phyloP scores from a whole-genome alignment of 2,329 filamentous ascomycete genomes.

The Rhynchosporium agropyri region DNA sequence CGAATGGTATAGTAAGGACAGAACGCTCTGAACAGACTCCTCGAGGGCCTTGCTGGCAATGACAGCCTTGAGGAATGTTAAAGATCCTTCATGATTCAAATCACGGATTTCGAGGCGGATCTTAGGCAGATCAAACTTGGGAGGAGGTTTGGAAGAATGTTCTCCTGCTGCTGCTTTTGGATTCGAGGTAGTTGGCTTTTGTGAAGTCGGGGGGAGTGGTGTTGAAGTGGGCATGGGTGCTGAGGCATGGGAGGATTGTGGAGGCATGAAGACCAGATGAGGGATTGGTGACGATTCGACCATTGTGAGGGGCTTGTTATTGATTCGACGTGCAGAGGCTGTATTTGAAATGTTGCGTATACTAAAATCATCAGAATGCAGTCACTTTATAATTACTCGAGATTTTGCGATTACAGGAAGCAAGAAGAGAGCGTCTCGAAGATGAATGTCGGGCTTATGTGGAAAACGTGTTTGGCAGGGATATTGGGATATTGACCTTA shows the following conservation, averaged over 20 bases:
- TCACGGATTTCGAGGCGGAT: slow-evolving; percentile 63
- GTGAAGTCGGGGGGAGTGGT: slow-evolving; percentile 25
- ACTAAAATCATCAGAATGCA: too few species aligned
- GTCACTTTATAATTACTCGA: too few species aligned
- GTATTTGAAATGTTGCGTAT: too few species aligned
- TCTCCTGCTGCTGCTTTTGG: slow-evolving; percentile 5
- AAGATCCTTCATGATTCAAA: slow-evolving; percentile 60
- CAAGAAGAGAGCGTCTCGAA: not conserved
- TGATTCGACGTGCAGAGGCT: too few species aligned
- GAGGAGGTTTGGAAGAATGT: slow-evolving; percentile 17
- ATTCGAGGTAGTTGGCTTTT: slow-evolving; percentile 5
- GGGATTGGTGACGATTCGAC: slow-evolving; percentile 27
- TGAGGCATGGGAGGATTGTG: slow-evolving; percentile 31
- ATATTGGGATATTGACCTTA: slow-evolving; percentile 4
- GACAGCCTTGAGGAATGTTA: slow-evolving; percentile 67
- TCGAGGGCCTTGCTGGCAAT: slow-evolving; percentile 65
- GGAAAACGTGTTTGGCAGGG: slow-evolving; percentile 8
- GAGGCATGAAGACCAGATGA: slow-evolving; percentile 32
- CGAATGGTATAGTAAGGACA: slow-evolving; percentile 70
- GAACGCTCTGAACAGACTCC: slow-evolving; percentile 66
- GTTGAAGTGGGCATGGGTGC: slow-evolving; percentile 28
- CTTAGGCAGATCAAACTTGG: slow-evolving; percentile 52
- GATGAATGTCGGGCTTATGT: not conserved
- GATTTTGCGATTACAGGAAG: too few species aligned
- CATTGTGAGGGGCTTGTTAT: not conserved